Conservation (phyloP, 176 grass and related monocot species). For the Oryza officinalis region DNA sequence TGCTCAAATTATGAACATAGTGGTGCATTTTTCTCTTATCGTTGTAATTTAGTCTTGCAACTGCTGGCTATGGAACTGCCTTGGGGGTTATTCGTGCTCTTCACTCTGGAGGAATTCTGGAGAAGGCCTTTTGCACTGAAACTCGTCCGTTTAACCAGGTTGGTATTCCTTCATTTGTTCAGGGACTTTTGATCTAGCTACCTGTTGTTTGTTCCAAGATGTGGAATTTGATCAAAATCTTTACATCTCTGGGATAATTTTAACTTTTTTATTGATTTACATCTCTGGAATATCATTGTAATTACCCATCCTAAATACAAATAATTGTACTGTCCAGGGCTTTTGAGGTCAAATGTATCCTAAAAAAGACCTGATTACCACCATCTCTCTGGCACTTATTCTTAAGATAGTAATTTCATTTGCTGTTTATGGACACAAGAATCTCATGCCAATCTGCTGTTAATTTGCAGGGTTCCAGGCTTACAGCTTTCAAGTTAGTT, state of each 20-base stretch:
- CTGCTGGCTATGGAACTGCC: constrained; percentile 97
- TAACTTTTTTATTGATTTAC: background rate
- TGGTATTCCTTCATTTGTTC: constrained; percentile 12
- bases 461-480: constrained; percentile 79
- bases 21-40: background rate
- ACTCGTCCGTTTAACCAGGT: constrained; percentile 98
- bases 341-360: background rate
- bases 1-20: constrained; percentile 18
- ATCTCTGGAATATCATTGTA: constrained; percentile 5
- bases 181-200: background rate
- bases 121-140: constrained; percentile 93
- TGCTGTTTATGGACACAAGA: background rate
- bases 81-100: constrained; percentile 87
- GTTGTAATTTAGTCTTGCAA: constrained; percentile 68
- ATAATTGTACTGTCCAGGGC: background rate
- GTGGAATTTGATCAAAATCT: background rate
- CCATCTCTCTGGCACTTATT: background rate
- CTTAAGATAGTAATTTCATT: background rate
- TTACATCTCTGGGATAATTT: background rate
- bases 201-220: background rate
- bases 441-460: constrained; percentile 8
- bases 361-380: background rate
- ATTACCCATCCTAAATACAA: background rate
- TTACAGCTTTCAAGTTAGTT: constrained; percentile 90
- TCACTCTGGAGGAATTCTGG: constrained; percentile 60